Percentiles rank a stretch among this genome's conserved stretches.
phyloP scores from a whole-genome alignment of 495 filamentous ascomycete genomes.

The Neurospora sp. region DNA sequence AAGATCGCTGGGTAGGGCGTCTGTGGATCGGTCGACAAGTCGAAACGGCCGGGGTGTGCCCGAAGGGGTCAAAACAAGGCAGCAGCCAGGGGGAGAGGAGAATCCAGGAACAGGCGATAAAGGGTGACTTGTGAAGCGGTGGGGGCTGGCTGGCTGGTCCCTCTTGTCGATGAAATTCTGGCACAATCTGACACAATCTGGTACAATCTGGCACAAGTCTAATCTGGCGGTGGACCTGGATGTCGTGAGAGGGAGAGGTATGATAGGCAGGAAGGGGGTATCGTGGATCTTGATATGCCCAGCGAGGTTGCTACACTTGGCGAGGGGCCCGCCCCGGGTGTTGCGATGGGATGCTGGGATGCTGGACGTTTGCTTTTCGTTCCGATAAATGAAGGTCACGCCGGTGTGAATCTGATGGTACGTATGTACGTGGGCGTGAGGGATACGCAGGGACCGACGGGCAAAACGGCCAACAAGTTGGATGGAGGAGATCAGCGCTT shows the following conservation, averaged over 20 bases:
- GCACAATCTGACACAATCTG: conserved; percentile 7
- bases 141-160: conserved; percentile 9
- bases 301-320: conserved; percentile 5
- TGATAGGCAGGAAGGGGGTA: conserved; percentile 22
- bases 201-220: conserved; percentile 9
- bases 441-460: neutral
- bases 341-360: neutral
- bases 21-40: conserved; percentile 12
- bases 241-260: conserved; percentile 7
- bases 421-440: neutral
- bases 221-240: conserved; percentile 22
- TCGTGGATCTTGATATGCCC: conserved; percentile 13
- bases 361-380: conserved; percentile 15
- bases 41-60: conserved; percentile 10
- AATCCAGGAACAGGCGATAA: conserved; percentile 19
- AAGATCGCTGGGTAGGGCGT: conserved; percentile 2
- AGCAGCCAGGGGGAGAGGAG: conserved; percentile 4
- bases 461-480: neutral
- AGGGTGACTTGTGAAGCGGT: conserved; percentile 10
- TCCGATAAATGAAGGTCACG: conserved; percentile 13
- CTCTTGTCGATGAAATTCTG: conserved; percentile 19
- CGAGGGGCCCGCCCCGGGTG: conserved; percentile 3
- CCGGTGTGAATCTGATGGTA: neutral
- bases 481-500: neutral
- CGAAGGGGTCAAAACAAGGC: conserved; percentile 10